phyloP scores from a whole-genome alignment of 2,329 filamentous ascomycete genomes.

The Aureobasidium pullulans region DNA sequence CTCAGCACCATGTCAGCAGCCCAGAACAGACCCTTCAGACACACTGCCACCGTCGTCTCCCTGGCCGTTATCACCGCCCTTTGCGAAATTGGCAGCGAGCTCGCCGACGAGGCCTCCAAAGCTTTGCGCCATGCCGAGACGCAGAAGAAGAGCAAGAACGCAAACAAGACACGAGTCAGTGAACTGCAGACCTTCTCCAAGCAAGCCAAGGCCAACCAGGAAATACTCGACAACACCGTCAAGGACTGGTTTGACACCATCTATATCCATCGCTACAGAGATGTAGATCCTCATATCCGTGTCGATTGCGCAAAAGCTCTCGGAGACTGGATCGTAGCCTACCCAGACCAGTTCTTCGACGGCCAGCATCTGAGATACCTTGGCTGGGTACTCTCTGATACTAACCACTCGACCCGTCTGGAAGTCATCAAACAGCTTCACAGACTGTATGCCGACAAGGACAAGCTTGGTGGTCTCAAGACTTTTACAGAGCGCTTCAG shows the following conservation, averaged over 20 bases:
- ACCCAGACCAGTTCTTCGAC: conserved; percentile 85
- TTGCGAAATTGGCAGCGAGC: conserved; percentile 62
- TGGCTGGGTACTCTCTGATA: conserved; percentile 90
- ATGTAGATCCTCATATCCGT: conserved; percentile 83
- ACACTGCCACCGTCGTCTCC: conserved; percentile 82
- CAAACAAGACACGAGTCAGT: conserved; percentile 71
- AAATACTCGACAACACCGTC: conserved; percentile 63
- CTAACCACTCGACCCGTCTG: conserved; percentile 63
- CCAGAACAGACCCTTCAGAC: conserved; percentile 78
- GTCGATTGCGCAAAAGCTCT: conserved; percentile 82
- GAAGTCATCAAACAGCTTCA: conserved; percentile 80
- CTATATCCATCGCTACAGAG: conserved; percentile 91
- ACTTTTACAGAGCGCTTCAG: conserved; percentile 93
- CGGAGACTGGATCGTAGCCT: conserved; percentile 77
- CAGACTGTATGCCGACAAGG: conserved; percentile 70
- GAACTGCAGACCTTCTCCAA: conserved; percentile 66
- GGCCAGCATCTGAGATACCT: conserved; percentile 86
- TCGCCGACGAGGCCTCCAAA: conserved; percentile 66
- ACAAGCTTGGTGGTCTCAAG: conserved; percentile 67
- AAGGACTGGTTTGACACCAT: conserved; percentile 86
- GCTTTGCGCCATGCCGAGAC: conserved; percentile 71
- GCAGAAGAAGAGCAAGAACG: conserved; percentile 63
- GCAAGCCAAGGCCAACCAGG: conserved; percentile 61
- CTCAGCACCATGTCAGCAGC: conserved; percentile 86
- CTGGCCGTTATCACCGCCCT: conserved; percentile 72